Evolutionary conservation across 2,329 filamentous ascomycete species (phyloP).

Genomic region (Penicillium sp.): DNA sequence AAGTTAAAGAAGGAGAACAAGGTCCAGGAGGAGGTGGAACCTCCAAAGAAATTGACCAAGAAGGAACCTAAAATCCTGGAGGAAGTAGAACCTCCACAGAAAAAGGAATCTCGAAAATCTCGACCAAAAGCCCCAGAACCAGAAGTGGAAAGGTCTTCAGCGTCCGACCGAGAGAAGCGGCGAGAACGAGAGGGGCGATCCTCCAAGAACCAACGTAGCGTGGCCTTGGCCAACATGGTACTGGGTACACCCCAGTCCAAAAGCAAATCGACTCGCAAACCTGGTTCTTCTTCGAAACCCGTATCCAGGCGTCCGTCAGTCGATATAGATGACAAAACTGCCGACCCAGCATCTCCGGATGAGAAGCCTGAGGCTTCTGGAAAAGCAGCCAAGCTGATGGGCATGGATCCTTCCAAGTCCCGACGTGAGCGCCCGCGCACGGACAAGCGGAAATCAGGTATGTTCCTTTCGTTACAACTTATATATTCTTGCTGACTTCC

Average conservation of each 20-base stretch:
- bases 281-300: slow-evolving; percentile 54
- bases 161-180: slow-evolving; percentile 66
- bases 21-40: slow-evolving; percentile 36
- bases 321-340: slow-evolving; percentile 58
- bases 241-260: slow-evolving; percentile 64
- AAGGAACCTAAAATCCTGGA: slow-evolving; percentile 47
- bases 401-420: slow-evolving; percentile 48
- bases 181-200: slow-evolving; percentile 47
- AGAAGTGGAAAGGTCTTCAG: slow-evolving; percentile 63
- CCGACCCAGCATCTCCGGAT: slow-evolving; percentile 69
- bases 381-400: slow-evolving; percentile 80
- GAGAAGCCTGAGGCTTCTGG: slow-evolving; percentile 62
- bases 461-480: neutral
- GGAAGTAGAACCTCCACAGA: slow-evolving; percentile 23
- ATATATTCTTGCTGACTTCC: neutral
- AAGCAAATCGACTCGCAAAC: slow-evolving; percentile 65
- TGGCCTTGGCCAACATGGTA: slow-evolving; percentile 59
- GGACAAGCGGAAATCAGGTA: slow-evolving; percentile 49
- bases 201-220: slow-evolving; percentile 55
- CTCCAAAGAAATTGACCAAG: slow-evolving; percentile 47
- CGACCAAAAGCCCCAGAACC: slow-evolving; percentile 60
- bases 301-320: slow-evolving; percentile 65
- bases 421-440: slow-evolving; percentile 47
- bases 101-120: slow-evolving; percentile 46
- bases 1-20: slow-evolving; percentile 48